Evolutionary conservation across 371 early-diverging fungal species (phyloP).

Genomic region (Mortierella sp.): DNA sequence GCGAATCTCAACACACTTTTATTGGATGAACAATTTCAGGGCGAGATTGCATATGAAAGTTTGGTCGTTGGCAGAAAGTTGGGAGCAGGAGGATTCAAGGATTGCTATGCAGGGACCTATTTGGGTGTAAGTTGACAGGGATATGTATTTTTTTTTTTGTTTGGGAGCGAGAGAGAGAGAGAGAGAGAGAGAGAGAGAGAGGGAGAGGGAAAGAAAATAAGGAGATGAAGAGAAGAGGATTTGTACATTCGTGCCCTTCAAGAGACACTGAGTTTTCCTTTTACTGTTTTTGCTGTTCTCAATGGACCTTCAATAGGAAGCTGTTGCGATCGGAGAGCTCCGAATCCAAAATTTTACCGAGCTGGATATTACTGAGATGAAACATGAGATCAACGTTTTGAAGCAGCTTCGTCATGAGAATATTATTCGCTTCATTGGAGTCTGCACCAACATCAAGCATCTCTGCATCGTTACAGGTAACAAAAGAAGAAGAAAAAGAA

Average conservation of each 20-base stretch:
- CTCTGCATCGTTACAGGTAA: slow-evolving; percentile 74
- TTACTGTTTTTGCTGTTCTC: background rate
- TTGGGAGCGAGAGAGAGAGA: background rate
- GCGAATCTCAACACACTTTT: slow-evolving; percentile 65
- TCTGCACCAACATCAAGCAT: slow-evolving; percentile 73
- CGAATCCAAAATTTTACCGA: slow-evolving; percentile 74
- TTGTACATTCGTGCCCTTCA: too few relatives aligned
- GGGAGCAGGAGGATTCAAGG: slow-evolving; percentile 86
- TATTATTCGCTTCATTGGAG: slow-evolving; percentile 80
- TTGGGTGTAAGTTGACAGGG: slow-evolving; percentile 59
- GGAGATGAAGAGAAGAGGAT: background rate
- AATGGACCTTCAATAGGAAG: slow-evolving; percentile 53
- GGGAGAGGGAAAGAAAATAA: too few relatives aligned
- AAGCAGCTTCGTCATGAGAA: slow-evolving; percentile 86
- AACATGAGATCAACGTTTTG: slow-evolving; percentile 80
- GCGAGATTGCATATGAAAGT: slow-evolving; percentile 71
- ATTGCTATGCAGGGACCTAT: slow-evolving; percentile 75
- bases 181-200: too few relatives aligned
- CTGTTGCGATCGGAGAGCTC: slow-evolving; percentile 80
- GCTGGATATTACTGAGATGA: slow-evolving; percentile 76
- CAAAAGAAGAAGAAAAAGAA: background rate
- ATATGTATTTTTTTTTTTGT: background rate
- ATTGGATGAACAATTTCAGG: slow-evolving; percentile 50
- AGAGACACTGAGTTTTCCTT: background rate
- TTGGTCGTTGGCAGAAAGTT: slow-evolving; percentile 70